Conservation (phyloP, 441 rosid genomes). For the Iberis amara region DNA sequence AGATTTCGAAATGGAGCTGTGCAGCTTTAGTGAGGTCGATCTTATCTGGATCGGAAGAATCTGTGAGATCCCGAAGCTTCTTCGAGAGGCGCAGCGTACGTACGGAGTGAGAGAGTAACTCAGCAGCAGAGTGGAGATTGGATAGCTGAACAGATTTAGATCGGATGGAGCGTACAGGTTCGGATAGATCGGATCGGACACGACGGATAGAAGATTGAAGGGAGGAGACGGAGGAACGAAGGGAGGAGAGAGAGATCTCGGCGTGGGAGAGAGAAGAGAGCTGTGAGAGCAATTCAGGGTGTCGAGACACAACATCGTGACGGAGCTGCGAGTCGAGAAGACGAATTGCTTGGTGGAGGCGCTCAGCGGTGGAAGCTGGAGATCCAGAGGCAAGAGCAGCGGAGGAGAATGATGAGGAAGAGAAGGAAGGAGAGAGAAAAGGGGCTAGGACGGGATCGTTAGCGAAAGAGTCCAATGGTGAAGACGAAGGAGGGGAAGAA, state of each 20-base stretch:
- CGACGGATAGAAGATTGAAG: constrained; percentile 77
- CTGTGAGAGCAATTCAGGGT: constrained; percentile 70
- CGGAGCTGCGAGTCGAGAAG: constrained; percentile 92
- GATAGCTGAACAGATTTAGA: constrained; percentile 64
- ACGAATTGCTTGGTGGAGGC: constrained; percentile 84
- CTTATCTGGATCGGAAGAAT: constrained; percentile 56
- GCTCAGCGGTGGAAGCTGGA: constrained; percentile 95
- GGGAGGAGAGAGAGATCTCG: constrained; percentile 74
- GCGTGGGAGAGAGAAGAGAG: constrained; percentile 85
- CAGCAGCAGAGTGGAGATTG: constrained; percentile 63
- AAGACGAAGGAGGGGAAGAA: constrained; percentile 26
- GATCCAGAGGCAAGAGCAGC: constrained; percentile 95
- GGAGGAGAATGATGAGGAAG: constrained; percentile 82
- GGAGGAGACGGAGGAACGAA: constrained; percentile 77
- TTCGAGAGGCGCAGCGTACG: constrained; percentile 63
- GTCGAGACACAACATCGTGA: constrained; percentile 80
- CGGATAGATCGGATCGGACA: constrained; percentile 80
- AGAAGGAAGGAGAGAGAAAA: constrained; percentile 82
- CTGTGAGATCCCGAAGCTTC: constrained; percentile 76
- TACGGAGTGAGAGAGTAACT: constrained; percentile 68
- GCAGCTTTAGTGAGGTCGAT: constrained; percentile 91
- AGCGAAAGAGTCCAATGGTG: constrained; percentile 65
- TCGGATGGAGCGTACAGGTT: constrained; percentile 54
- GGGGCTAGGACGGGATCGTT: constrained; percentile 64
- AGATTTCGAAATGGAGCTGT: constrained; percentile 78